Evolutionary conservation across 352 stramenopile species (phyloP).

Genomic region (Phytophthora meadii): DNA sequence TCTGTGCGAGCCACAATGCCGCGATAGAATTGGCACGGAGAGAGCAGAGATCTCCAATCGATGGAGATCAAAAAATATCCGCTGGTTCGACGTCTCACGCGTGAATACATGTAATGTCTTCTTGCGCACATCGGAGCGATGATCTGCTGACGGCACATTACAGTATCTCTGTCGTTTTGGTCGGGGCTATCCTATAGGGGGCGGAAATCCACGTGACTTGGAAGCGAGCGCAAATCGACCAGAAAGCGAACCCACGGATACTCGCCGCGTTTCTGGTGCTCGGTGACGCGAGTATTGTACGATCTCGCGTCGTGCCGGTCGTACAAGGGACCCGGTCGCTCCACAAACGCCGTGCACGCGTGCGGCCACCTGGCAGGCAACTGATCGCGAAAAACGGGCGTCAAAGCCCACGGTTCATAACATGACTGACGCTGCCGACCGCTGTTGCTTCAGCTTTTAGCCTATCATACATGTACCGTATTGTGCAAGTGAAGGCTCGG

Average conservation of each 20-base stretch:
- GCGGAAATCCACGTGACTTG: slow-evolving; percentile 6
- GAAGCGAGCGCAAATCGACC: slow-evolving; percentile 6
- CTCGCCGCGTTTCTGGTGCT: slow-evolving; percentile 26
- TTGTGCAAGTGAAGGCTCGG: not conserved
- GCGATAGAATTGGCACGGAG: slow-evolving; percentile 1
- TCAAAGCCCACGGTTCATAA: slow-evolving; percentile 3
- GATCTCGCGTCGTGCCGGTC: slow-evolving; percentile 18
- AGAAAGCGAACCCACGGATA: slow-evolving; percentile 19
- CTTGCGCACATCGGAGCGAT: slow-evolving; percentile 8
- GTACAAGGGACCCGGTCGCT: slow-evolving; percentile 15
- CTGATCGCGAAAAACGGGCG: slow-evolving; percentile 13
- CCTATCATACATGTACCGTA: too few relatives aligned
- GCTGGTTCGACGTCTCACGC: not conserved
- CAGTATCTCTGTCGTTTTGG: slow-evolving; percentile 1
- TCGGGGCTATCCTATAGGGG: slow-evolving; percentile 16
- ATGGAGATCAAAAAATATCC: not conserved
- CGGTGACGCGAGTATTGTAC: slow-evolving; percentile 25
- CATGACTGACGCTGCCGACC: not conserved
- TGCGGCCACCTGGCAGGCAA: slow-evolving; percentile 27
- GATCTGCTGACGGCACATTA: slow-evolving; percentile 5
- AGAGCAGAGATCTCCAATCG: slow-evolving; percentile 5
- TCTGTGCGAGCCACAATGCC: slow-evolving; percentile 10
- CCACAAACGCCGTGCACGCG: slow-evolving; percentile 23
- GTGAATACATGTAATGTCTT: not conserved
- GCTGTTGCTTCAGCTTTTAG: not conserved